phyloP scores from a whole-genome alignment of 495 filamentous ascomycete genomes.

The Penicillium steckii region DNA sequence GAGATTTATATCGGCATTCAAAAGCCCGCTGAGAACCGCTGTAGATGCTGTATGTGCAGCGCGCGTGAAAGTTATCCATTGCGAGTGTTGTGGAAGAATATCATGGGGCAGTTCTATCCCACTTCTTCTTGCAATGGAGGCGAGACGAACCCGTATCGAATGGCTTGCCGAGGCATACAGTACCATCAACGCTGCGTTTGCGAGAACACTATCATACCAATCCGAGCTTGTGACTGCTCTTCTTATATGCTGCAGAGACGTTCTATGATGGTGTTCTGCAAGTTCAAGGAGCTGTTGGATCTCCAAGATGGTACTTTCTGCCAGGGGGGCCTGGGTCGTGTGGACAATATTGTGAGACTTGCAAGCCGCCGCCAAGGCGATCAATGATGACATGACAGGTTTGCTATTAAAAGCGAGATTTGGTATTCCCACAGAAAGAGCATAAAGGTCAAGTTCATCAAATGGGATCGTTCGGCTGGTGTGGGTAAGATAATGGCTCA shows the following conservation, averaged over 20 bases:
- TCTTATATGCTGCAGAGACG: conserved; percentile 2
- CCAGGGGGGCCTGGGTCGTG: conserved; percentile 10
- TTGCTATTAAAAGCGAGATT: conserved; percentile 40
- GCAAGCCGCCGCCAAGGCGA: conserved; percentile 40
- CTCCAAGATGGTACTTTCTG: conserved; percentile 11
- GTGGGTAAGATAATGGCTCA: conserved; percentile 42
- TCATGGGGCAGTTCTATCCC: conserved; percentile 15
- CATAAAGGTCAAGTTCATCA: conserved; percentile 35
- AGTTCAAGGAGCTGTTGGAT: conserved; percentile 27
- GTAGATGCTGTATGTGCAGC: conserved; percentile 36
- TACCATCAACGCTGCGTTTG: conserved; percentile 46
- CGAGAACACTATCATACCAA: conserved; percentile 19
- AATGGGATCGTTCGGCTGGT: conserved; percentile 37
- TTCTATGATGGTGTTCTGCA: conserved; percentile 1
- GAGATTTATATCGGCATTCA: background rate
- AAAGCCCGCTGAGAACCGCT: conserved; percentile 29
- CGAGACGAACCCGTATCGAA: conserved; percentile 34
- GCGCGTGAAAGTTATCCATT: conserved; percentile 43
- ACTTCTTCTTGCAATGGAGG: conserved; percentile 21
- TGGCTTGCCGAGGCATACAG: conserved; percentile 44
- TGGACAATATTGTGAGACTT: conserved; percentile 37
- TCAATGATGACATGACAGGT: conserved; percentile 40
- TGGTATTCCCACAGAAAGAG: conserved; percentile 40
- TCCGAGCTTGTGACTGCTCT: background rate
- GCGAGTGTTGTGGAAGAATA: conserved; percentile 31